phyloP scores from a whole-genome alignment of 139 green algal species.

The Pseudopediastrum boryanum region DNA sequence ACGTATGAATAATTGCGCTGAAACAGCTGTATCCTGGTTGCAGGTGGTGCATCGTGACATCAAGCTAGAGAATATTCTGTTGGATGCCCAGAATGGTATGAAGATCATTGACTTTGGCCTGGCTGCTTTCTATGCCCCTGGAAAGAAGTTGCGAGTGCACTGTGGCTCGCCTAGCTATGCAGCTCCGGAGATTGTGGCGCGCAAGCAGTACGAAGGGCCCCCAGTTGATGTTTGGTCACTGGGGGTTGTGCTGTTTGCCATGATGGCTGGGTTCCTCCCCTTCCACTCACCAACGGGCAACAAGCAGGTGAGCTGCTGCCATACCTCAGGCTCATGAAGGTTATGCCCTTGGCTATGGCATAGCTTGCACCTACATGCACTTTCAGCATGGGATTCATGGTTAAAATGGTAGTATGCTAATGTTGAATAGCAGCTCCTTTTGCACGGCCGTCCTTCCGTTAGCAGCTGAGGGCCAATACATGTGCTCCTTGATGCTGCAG shows the following conservation, averaged over 20 bases:
- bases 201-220: conserved; percentile 66
- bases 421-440: no score
- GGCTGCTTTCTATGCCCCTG: conserved; percentile 60
- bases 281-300: conserved; percentile 76
- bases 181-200: conserved; percentile 70
- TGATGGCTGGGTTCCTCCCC: conserved; percentile 81
- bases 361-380: no score
- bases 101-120: conserved; percentile 85
- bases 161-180: conserved; percentile 70
- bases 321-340: no score
- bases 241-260: conserved; percentile 90
- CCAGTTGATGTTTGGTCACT: conserved; percentile 83
- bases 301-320: conserved; percentile 65
- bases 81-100: conserved; percentile 65
- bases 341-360: no score
- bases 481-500: conserved; percentile 38
- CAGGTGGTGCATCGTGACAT: conserved; percentile 77
- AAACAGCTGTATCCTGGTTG: no score
- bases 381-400: no score
- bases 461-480: no score
- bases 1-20: no score
- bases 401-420: no score
- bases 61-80: conserved; percentile 93
- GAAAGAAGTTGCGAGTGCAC: conserved; percentile 68
- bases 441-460: no score